Percentiles rank a stretch among this genome's conserved stretches.
Evolutionary conservation across 805 yeast species (phyloP).

Genomic region (Lachancea meyersii): DNA sequence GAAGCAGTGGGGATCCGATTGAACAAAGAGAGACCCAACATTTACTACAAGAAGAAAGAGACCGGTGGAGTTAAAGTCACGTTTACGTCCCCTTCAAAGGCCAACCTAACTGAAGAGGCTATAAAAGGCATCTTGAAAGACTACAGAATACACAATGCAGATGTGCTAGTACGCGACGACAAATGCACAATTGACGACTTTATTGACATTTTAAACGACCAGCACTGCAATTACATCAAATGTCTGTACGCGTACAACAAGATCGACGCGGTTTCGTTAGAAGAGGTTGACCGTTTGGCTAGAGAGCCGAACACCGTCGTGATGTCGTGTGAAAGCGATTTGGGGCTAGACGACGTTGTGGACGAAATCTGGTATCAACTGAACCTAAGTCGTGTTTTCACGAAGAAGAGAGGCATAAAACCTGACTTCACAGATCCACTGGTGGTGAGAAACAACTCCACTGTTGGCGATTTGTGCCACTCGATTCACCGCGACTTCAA

Average conservation of each 20-base stretch:
- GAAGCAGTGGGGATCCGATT: constrained; percentile 92
- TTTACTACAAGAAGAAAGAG: constrained; percentile 68
- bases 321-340: constrained; percentile 82
- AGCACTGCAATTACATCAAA: constrained; percentile 80
- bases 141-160: constrained; percentile 88
- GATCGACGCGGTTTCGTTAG: constrained; percentile 90
- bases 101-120: constrained; percentile 68
- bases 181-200: constrained; percentile 86
- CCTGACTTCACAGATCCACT: constrained; percentile 87
- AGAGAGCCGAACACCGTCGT: constrained; percentile 90
- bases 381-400: constrained; percentile 71
- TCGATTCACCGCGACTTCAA: constrained; percentile 89
- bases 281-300: constrained; percentile 89
- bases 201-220: constrained; percentile 84
- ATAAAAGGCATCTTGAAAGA: constrained; percentile 74
- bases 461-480: constrained; percentile 84
- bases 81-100: constrained; percentile 71
- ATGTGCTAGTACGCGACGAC: constrained; percentile 83
- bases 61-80: constrained; percentile 90
- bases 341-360: constrained; percentile 81
- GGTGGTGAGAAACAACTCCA: constrained; percentile 75
- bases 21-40: constrained; percentile 72
- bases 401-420: constrained; percentile 76
- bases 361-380: constrained; percentile 92
- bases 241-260: constrained; percentile 93